Conservation (phyloP, 2,329 filamentous ascomycete species). For the Calonectria multiphialidica region DNA sequence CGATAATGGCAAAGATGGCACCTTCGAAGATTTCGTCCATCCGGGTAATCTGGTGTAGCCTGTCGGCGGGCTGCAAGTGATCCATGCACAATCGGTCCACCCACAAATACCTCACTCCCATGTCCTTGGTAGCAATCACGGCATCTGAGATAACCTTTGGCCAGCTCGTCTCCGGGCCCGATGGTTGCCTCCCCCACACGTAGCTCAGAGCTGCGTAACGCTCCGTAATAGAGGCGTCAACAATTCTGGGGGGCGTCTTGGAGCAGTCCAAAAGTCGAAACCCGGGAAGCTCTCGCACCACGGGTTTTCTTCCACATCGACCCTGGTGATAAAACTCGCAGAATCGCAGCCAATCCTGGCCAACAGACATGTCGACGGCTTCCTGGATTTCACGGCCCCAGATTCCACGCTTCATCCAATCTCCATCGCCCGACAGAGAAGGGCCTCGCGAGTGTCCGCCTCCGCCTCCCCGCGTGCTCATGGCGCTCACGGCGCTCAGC, state of each 20-base stretch:
- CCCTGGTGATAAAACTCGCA: conserved; percentile 49
- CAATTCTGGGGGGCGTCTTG: conserved; percentile 46
- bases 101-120: conserved; percentile 54
- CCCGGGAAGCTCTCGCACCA: conserved; percentile 42
- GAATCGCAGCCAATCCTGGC: conserved; percentile 49
- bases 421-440: conserved; percentile 32
- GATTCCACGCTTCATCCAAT: conserved; percentile 47
- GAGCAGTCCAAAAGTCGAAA: conserved; percentile 51
- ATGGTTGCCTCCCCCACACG: conserved; percentile 45
- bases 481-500: conserved; percentile 36
- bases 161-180: conserved; percentile 39
- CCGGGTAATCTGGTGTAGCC: conserved; percentile 46
- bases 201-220: conserved; percentile 51
- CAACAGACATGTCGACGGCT: conserved; percentile 46
- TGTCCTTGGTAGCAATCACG: conserved; percentile 43
- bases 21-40: conserved; percentile 55
- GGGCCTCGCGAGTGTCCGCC: conserved; percentile 35
- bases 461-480: conserved; percentile 23
- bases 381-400: conserved; percentile 50
- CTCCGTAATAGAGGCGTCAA: conserved; percentile 44
- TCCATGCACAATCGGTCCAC: conserved; percentile 53
- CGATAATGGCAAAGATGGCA: conserved; percentile 53
- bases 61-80: conserved; percentile 36
- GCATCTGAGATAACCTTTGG: conserved; percentile 49
- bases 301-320: conserved; percentile 45